These are phyloP conservation scores for Phyllachora maydis DNA, from an alignment of 2,329 filamentous ascomycete species.

Conservation along the genomic window DNA sequence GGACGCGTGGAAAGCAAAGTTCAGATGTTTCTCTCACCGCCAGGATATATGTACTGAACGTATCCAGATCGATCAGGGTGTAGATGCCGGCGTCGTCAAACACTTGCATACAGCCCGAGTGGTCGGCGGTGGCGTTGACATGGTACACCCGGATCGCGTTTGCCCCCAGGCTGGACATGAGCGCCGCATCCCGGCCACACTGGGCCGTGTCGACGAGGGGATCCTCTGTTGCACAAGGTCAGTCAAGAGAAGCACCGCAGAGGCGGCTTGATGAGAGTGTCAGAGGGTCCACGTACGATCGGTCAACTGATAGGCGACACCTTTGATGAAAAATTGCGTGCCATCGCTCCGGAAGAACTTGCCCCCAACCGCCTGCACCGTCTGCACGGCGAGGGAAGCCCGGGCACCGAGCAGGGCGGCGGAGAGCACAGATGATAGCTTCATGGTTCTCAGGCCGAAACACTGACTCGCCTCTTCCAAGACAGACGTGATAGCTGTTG, in stretches of 20 bases:
- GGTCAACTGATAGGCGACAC: slow-evolving; percentile 53
- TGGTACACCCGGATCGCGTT: slow-evolving; percentile 83
- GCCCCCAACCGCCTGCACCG: slow-evolving; percentile 40
- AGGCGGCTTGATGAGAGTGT: slow-evolving; percentile 1
- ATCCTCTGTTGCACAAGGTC: slow-evolving; percentile 26
- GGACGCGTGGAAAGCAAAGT: background rate
- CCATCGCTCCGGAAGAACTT: slow-evolving; percentile 76
- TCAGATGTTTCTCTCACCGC: slow-evolving; percentile 28
- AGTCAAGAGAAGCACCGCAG: background rate
- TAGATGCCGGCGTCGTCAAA: slow-evolving; percentile 71
- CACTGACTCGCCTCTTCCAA: no score
- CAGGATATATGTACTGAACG: slow-evolving; percentile 47
- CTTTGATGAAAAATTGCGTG: slow-evolving; percentile 69
- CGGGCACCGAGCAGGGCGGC: slow-evolving; percentile 14
- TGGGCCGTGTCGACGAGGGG: slow-evolving; percentile 58
- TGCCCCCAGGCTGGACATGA: slow-evolving; percentile 65
- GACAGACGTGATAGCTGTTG: no score
- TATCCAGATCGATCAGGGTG: slow-evolving; percentile 65
- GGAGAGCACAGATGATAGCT: slow-evolving; percentile 11
- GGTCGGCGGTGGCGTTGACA: slow-evolving; percentile 50
- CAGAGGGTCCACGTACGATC: slow-evolving; percentile 11
- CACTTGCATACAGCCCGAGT: slow-evolving; percentile 61
- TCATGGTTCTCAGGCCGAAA: slow-evolving; percentile 20
- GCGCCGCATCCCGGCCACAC: slow-evolving; percentile 50
- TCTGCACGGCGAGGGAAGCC: slow-evolving; percentile 18